phyloP scores from a whole-genome alignment of 2,329 filamentous ascomycete genomes.

The Colletotrichum plurivorum region DNA sequence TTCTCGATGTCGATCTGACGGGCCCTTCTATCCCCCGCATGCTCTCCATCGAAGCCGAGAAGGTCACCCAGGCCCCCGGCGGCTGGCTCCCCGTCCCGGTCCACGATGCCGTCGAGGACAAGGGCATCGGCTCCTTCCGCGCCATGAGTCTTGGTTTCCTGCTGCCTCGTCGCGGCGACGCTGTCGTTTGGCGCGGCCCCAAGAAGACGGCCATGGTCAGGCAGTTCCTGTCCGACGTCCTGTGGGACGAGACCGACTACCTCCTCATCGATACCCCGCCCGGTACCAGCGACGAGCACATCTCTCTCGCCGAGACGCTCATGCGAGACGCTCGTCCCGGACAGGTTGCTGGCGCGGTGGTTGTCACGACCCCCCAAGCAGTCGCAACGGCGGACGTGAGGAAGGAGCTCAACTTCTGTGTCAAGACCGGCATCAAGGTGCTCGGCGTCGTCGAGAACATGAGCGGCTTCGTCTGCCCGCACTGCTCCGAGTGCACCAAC shows the following conservation, averaged over 20 bases:
- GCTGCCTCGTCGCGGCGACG: constrained; percentile 84
- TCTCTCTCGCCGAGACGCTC: constrained; percentile 91
- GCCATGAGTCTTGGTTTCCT: constrained; percentile 97
- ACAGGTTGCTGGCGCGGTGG: constrained; percentile 87
- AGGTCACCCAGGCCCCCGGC: constrained; percentile 90
- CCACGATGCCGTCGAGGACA: constrained; percentile 70
- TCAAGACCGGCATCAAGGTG: constrained; percentile 83
- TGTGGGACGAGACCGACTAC: constrained; percentile 91
- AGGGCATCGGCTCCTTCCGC: constrained; percentile 74
- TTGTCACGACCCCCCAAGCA: constrained; percentile 96
- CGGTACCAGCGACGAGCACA: constrained; percentile 97
- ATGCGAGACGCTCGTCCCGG: constrained; percentile 73
- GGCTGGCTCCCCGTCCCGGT: constrained; percentile 94
- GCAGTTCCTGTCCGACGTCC: constrained; percentile 92
- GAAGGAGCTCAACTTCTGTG: constrained; percentile 95
- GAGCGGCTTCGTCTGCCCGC: constrained; percentile 89
- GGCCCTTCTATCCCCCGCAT: constrained; percentile 97
- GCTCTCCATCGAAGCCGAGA: constrained; percentile 89
- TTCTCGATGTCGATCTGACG: constrained; percentile 96
- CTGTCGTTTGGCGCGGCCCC: constrained; percentile 96
- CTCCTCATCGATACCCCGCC: constrained; percentile 96
- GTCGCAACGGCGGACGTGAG: constrained; percentile 94
- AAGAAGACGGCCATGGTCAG: constrained; percentile 99
- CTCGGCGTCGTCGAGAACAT: constrained; percentile 98
- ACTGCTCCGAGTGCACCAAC: constrained; percentile 89